Conservation (phyloP, 116 monocot genomes). For the Thalassia testudinum region DNA sequence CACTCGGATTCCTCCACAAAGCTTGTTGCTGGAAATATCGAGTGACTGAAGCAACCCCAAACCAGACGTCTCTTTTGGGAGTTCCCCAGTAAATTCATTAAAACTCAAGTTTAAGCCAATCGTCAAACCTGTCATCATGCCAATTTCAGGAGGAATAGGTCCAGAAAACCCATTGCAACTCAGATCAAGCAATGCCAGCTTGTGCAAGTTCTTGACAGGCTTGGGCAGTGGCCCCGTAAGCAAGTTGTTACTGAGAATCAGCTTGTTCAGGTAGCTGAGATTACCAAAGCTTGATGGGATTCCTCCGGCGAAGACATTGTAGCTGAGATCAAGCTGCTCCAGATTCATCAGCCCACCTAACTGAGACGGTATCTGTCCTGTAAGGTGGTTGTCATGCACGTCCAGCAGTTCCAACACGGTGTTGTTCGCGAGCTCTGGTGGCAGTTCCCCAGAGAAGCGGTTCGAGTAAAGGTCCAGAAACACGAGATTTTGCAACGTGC, state of each 20-base stretch:
- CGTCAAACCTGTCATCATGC: constrained; percentile 53
- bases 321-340: constrained; percentile 72
- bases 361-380: constrained; percentile 47
- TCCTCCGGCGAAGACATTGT: constrained; percentile 53
- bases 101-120: constrained; percentile 57
- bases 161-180: constrained; percentile 56
- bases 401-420: constrained; percentile 57
- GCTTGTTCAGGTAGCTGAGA: constrained; percentile 64
- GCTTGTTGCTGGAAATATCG: constrained; percentile 54
- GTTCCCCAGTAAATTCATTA: constrained; percentile 41
- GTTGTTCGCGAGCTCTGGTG: constrained; percentile 38
- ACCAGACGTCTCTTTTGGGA: constrained; percentile 51
- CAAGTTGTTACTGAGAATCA: constrained; percentile 48
- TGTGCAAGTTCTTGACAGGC: constrained; percentile 58
- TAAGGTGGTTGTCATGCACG: constrained; percentile 46
- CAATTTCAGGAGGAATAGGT: constrained; percentile 55
- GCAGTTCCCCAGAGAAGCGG: constrained; percentile 45
- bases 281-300: constrained; percentile 68
- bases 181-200: constrained; percentile 61
- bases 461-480: constrained; percentile 75
- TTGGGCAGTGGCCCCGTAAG: constrained; percentile 45
- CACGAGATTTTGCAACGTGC: constrained; percentile 59
- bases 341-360: constrained; percentile 53
- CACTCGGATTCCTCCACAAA: constrained; percentile 42
- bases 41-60: constrained; percentile 56